Evolutionary conservation across 192 early-diverging fungal species (phyloP), one percentile per base, ranked within the genome.

Genomic region (Mortierella antarctica): DNA sequence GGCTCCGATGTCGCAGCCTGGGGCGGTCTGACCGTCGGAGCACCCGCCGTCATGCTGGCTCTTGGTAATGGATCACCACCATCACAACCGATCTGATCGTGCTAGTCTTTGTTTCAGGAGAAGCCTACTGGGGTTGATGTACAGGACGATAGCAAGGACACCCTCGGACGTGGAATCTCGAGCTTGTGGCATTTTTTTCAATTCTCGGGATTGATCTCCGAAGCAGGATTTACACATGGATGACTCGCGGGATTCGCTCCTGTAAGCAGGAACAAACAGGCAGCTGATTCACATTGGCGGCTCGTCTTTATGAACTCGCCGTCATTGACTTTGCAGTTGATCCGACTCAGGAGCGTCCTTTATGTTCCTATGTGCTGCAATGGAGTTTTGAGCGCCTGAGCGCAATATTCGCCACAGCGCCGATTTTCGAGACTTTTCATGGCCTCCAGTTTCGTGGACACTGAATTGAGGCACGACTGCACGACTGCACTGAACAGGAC

Each of bases 41-140:
- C 90, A 48, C 97, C 97, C 13, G 94, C 88, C 51, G 82, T 91
- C 71, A 71, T 94, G 86, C 81, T 90, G 62, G 86, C 86, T 71
- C 68, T 97, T 84, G 95, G 95, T 92, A 94, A 85, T 84, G 23
- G 44, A 49, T 31, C 31, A 31, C 39, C 11, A 89, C 89, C 9
- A 87, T 87, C 40, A 82, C 87, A 45, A 93, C 90, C 48, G 96
- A 96, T 15, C 93, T 88, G 49, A 83, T 91, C 71, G 71, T 93
- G 86, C 81, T 90, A 62, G 86, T 86, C 73, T 67, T 97, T 84
- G 95, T 94, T 92, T 94, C 85, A 83, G 23, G 18, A 31, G 93
- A 31, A 31, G 60, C 42, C 90, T 48, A 46, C 50, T 51, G 95
- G 50, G 8, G 67, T 31, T 31, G 31, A 3, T 31, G 31, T 31